These are phyloP conservation scores for Phialophora chinensis DNA, from an alignment of 2,329 filamentous ascomycete genomes.

Conservation along the genomic window DNA sequence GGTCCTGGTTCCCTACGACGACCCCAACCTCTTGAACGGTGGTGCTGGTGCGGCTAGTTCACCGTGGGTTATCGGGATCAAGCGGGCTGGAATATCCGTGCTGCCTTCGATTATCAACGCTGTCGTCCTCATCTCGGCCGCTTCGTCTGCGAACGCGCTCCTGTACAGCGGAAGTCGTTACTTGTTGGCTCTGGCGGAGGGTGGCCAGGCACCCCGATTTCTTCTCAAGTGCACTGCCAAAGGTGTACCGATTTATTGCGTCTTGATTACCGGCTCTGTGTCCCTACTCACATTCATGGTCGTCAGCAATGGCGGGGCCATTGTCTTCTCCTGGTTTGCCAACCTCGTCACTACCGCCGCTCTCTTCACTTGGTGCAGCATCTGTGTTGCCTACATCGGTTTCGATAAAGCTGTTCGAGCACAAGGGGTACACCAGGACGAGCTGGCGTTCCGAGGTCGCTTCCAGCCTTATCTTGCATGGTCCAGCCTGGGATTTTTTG, in stretches of 20 bases:
- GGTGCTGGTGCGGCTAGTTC: slow-evolving; percentile 51
- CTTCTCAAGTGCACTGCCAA: slow-evolving; percentile 63
- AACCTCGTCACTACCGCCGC: slow-evolving; percentile 55
- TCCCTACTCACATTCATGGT: neutral
- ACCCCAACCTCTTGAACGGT: slow-evolving; percentile 43
- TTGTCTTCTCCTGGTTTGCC: slow-evolving; percentile 56
- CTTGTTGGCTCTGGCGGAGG: slow-evolving; percentile 55
- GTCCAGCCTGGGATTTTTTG: slow-evolving; percentile 60
- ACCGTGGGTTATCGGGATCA: slow-evolving; percentile 63
- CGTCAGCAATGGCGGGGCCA: slow-evolving; percentile 1
- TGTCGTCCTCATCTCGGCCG: slow-evolving; percentile 73
- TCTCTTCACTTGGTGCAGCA: slow-evolving; percentile 58
- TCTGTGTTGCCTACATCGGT: slow-evolving; percentile 55
- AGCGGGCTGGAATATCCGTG: slow-evolving; percentile 58
- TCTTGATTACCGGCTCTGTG: neutral
- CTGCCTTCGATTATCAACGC: slow-evolving; percentile 75
- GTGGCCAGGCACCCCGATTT: slow-evolving; percentile 60
- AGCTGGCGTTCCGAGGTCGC: slow-evolving; percentile 50
- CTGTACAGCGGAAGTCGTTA: slow-evolving; percentile 62
- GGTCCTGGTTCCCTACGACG: slow-evolving; percentile 75
- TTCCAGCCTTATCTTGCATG: slow-evolving; percentile 65
- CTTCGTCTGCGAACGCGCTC: slow-evolving; percentile 72
- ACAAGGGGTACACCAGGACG: slow-evolving; percentile 46
- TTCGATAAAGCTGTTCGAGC: slow-evolving; percentile 51
- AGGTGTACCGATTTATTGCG: slow-evolving; percentile 61